These are phyloP conservation scores for Fusarium continuum DNA, from an alignment of 2,329 filamentous ascomycete genomes.

Conservation along the genomic window DNA sequence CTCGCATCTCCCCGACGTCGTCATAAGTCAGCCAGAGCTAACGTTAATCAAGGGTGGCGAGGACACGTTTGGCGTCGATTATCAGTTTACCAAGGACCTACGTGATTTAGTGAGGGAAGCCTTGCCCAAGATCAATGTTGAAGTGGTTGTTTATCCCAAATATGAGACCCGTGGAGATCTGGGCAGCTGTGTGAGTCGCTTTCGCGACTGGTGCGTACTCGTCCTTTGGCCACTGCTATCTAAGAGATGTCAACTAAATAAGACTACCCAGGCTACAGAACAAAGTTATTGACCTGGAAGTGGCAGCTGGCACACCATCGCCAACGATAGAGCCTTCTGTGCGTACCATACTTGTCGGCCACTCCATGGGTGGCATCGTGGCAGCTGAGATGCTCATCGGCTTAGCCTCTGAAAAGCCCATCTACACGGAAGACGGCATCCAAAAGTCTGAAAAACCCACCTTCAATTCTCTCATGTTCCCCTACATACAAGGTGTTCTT, in stretches of 20 bases:
- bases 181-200: slow-evolving; percentile 73
- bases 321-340: slow-evolving; percentile 89
- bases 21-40: slow-evolving; percentile 14
- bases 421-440: slow-evolving; percentile 58
- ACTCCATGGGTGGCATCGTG: slow-evolving; percentile 94
- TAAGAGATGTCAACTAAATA: background rate
- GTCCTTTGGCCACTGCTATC: background rate
- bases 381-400: slow-evolving; percentile 87
- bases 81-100: slow-evolving; percentile 77
- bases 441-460: slow-evolving; percentile 48
- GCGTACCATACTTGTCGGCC: slow-evolving; percentile 81
- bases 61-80: slow-evolving; percentile 74
- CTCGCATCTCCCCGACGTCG: slow-evolving; percentile 10
- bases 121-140: slow-evolving; percentile 74
- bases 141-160: slow-evolving; percentile 77
- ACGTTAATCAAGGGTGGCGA: slow-evolving; percentile 70
- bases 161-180: slow-evolving; percentile 86
- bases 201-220: slow-evolving; percentile 74
- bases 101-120: slow-evolving; percentile 69
- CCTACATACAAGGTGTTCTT: slow-evolving; percentile 87
- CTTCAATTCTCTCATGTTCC: slow-evolving; percentile 82
- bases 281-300: slow-evolving; percentile 93
- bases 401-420: slow-evolving; percentile 66
- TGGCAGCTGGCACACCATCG: slow-evolving; percentile 79
- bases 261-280: slow-evolving; percentile 74